Evolutionary conservation across 1,284 basidiomycete species (phyloP), one percentile per base, ranked within the genome.

Genomic region (Malassezia pachydermatis): DNA sequence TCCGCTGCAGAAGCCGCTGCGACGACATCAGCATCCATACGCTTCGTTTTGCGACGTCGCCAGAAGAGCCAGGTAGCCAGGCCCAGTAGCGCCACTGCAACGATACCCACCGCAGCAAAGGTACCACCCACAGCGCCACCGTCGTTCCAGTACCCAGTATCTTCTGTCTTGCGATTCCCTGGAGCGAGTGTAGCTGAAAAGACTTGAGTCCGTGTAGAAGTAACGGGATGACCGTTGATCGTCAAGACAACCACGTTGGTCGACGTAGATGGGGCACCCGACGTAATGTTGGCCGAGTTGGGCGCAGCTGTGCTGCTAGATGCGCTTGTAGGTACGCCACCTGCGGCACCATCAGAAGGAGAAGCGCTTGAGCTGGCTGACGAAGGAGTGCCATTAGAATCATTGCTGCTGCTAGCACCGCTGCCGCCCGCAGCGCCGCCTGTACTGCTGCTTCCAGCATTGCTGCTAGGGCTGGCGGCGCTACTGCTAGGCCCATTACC

Each of bases 1-100:
- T 63, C 63, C 10, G 67, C 68, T 20, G 68, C 68, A 2, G 65
- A 64, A 22, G 68, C 67, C 16, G 68, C 68, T 9, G 67, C 67
- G 13, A 67, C 58, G 10, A 71, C 67, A 38, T 71, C 68, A 29
- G 65, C 65, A 43, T 71, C 68, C 68, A 71, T 71, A 39, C 57
- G 61, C 55, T 67, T 60, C 13, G 60, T 57, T 47, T 63, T 62
- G 22, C 60, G 54, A 7, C 67, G 55, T 42, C 60, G 60, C 45
- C 55, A 63, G 22, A 70, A 53, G 51, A 66, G 48, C 57, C 64
- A 71, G 42, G 57, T 57, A 23, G 66, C 38, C 11, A 45, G 62
- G 13, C 55, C 59, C 14, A 71, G 22, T 5, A 70, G 45, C 8
- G 50, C 57, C 24, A 54, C 55, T 17, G 54, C 58, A 19, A 69